These are phyloP conservation scores for Limtongia smithiae DNA, from an alignment of 805 yeast genomes.

Conservation along the genomic window DNA sequence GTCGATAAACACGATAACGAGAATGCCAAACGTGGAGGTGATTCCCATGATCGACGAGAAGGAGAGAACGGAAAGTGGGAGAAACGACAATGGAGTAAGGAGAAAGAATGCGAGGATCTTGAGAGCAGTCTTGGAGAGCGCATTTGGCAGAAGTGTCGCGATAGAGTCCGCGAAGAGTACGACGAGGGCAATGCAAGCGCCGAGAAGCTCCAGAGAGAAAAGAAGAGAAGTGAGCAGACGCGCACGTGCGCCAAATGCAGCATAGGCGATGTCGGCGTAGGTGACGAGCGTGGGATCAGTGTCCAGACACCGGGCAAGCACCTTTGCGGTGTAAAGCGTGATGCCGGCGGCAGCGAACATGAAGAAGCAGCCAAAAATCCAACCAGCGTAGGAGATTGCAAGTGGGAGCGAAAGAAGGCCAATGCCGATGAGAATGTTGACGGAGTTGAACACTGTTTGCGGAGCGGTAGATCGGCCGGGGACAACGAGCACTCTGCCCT, in stretches of 20 bases:
- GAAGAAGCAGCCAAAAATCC: slow-evolving; percentile 56
- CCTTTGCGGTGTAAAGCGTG: slow-evolving; percentile 73
- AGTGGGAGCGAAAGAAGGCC: slow-evolving; percentile 65
- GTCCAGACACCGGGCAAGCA: slow-evolving; percentile 71
- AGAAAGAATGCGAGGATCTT: slow-evolving; percentile 60
- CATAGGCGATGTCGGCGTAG: slow-evolving; percentile 83
- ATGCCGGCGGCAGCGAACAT: slow-evolving; percentile 58
- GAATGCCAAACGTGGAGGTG: slow-evolving; percentile 62
- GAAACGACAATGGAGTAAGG: slow-evolving; percentile 75
- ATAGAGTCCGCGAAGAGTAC: slow-evolving; percentile 84
- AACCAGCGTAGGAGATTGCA: slow-evolving; percentile 62
- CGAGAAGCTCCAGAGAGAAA: slow-evolving; percentile 73
- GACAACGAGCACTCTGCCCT: slow-evolving; percentile 71
- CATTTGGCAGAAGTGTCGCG: slow-evolving; percentile 49
- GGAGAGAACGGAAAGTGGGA: slow-evolving; percentile 72
- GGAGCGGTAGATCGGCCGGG: slow-evolving; percentile 77
- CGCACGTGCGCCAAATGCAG: slow-evolving; percentile 77
- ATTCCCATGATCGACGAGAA: slow-evolving; percentile 69
- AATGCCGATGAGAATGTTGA: slow-evolving; percentile 64
- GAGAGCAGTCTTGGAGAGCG: slow-evolving; percentile 48
- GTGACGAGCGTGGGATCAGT: slow-evolving; percentile 78
- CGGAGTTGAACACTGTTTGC: slow-evolving; percentile 64
- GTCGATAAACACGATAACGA: slow-evolving; percentile 53
- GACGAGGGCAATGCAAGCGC: slow-evolving; percentile 76
- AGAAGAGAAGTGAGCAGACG: slow-evolving; percentile 67